Conservation (phyloP, 1,139 yeast genomes). For the Debaryomyces subglobosus region DNA sequence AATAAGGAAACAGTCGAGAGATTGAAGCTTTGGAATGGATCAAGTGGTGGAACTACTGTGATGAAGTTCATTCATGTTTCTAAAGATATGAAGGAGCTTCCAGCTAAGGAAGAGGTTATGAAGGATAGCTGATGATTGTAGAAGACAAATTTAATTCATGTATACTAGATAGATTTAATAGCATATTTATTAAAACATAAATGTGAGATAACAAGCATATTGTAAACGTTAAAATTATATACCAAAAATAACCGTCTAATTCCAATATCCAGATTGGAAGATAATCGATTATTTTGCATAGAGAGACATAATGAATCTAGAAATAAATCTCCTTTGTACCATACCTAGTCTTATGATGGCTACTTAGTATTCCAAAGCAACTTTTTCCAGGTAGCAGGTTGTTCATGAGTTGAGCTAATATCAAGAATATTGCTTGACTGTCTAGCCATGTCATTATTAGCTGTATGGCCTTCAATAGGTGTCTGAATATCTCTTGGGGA, state of each 20-base stretch:
- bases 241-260: neutral
- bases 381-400: conserved; percentile 1
- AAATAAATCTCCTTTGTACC: neutral
- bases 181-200: neutral
- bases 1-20: conserved; percentile 60
- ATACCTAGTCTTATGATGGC: neutral
- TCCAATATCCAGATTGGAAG: neutral
- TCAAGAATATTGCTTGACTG: neutral
- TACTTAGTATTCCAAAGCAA: conserved; percentile 8
- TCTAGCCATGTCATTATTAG: neutral
- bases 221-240: neutral
- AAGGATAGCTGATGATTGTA: conserved; percentile 4
- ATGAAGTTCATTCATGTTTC: conserved; percentile 50
- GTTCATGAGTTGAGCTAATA: neutral
- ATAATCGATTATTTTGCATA: neutral
- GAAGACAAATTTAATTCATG: conserved; percentile 2
- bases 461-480: neutral
- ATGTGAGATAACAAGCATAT: neutral
- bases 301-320: neutral
- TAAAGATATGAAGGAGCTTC: conserved; percentile 33
- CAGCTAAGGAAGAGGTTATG: conserved; percentile 31
- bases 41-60: conserved; percentile 74
- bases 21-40: conserved; percentile 77
- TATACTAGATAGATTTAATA: conserved; percentile 2
- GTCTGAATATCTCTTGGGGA: neutral